These are phyloP conservation scores for Paxillus rubicundulus DNA, from an alignment of 768 basidiomycete species.

Conservation along the genomic window DNA sequence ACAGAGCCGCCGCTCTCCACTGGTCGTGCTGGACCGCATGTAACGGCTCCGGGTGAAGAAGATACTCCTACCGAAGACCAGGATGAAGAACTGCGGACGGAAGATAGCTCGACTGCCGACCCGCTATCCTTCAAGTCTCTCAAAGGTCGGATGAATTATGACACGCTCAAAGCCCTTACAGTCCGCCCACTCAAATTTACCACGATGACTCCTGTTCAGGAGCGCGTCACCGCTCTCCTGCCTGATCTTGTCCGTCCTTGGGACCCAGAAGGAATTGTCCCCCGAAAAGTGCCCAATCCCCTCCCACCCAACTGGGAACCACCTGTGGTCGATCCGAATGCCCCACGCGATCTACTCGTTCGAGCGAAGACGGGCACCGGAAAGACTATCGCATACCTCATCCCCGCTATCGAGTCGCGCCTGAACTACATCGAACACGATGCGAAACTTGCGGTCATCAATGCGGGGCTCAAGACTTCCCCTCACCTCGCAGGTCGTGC, in stretches of 20 bases:
- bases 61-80: neutral
- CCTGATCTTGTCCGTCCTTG: constrained; percentile 64
- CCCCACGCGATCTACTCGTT: constrained; percentile 70
- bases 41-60: neutral
- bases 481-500: constrained; percentile 30
- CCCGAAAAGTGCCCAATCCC: neutral
- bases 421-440: constrained; percentile 52
- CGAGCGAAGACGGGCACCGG: constrained; percentile 89
- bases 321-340: constrained; percentile 3
- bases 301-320: neutral
- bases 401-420: constrained; percentile 82
- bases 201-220: constrained; percentile 81
- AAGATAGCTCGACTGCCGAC: neutral
- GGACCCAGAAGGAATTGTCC: constrained; percentile 29
- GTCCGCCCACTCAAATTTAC: constrained; percentile 61
- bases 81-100: neutral
- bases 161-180: constrained; percentile 59
- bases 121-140: constrained; percentile 35
- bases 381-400: constrained; percentile 85
- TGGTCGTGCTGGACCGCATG: neutral
- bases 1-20: neutral
- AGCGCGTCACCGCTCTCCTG: constrained; percentile 71
- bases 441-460: constrained; percentile 38
- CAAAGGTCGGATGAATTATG: constrained; percentile 35
- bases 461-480: constrained; percentile 41